A percentile compares a stretch with the other conserved stretches of the same genome.
Evolutionary conservation across 805 yeast genomes (phyloP).

Genomic region (Hanseniaspora thailandica): DNA sequence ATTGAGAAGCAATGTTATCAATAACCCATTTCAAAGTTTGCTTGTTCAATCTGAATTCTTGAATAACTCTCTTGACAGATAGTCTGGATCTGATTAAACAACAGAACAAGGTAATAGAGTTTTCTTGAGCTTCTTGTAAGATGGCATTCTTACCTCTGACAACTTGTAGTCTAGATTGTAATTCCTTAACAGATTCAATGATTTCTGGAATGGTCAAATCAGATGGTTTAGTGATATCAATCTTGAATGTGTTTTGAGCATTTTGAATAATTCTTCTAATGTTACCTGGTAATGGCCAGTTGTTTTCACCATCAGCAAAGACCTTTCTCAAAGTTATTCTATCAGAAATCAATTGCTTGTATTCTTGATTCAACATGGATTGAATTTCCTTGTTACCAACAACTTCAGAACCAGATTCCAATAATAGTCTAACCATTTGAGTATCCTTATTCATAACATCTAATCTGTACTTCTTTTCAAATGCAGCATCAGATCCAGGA

Average conservation of each 20-base stretch:
- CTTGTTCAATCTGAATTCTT: conserved; percentile 74
- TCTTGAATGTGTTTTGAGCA: conserved; percentile 92
- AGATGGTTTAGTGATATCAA: conserved; percentile 80
- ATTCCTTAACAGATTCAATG: conserved; percentile 54
- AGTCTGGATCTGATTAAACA: conserved; percentile 86
- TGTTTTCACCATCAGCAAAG: conserved; percentile 85
- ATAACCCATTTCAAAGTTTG: conserved; percentile 91
- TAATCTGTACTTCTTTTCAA: conserved; percentile 73
- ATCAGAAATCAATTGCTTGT: conserved; percentile 61
- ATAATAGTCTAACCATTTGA: conserved; percentile 54
- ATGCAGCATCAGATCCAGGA: conserved; percentile 78
- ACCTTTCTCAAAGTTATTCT: conserved; percentile 71
- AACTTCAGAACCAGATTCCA: conserved; percentile 85
- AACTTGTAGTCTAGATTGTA: conserved; percentile 58
- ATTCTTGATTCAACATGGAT: conserved; percentile 70
- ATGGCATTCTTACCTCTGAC: conserved; percentile 71
- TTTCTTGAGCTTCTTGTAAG: conserved; percentile 74
- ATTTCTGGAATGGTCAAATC: conserved; percentile 79
- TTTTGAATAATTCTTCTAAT: conserved; percentile 92
- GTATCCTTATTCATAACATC: conserved; percentile 66
- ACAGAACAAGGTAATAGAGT: conserved; percentile 82
- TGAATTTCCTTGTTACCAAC: conserved; percentile 82
- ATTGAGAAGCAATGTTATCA: conserved; percentile 89
- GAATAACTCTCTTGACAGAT: conserved; percentile 80
- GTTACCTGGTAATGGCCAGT: conserved; percentile 97